Evolutionary conservation across 2,329 filamentous ascomycete genomes (phyloP), one percentile per base, ranked within the genome.

Genomic region (Emmonsiellopsis sp.): DNA sequence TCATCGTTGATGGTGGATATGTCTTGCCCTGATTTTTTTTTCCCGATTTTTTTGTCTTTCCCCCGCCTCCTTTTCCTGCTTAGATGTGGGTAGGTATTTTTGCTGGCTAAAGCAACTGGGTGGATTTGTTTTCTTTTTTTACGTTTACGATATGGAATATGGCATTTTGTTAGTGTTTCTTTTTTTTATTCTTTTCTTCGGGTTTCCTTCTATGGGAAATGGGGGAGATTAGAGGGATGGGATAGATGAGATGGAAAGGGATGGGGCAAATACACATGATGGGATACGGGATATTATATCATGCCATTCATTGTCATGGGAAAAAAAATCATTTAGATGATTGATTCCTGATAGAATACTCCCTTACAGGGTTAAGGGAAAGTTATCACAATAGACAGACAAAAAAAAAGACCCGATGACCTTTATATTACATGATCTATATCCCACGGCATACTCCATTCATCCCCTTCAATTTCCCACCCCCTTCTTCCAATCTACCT

Each of bases 1-100:
- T 93, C 55, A 72, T 87, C 58, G 80, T 91, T 47, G 88, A 93
- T 67, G 87, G 87, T 55, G 86, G 86, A 52, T 89, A 89, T 69
- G 77, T 72, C 58, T 68, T 76, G 49, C 75, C 76, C 49, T 83
- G 43, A 61, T 16, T 31, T 13, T 26, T 42, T 20, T 16, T 38
- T 30, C 20, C 31, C 13, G 20, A 41, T 10, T 16, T 30, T 43
- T 48, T 56, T 13, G 42, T 58, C 20, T 11, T 55, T 49, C 55
- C 11, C 20, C 20, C 13, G 20, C 7, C 35, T 49, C 9, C 35
- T 13, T 49, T 34, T 20, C 20, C 20, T 26, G 20, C 20, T 26
- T 26, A 26, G 20, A 26, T 26, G 20, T 26, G 20, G 9, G 10
- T 16, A 5, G 10, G 3, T 32, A 10, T 16, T 26, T 38, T n/a